Evolutionary conservation across 352 stramenopile species (phyloP), one percentile per base, ranked within the genome.

Genomic region (Phytophthora macrochlamydospora): DNA sequence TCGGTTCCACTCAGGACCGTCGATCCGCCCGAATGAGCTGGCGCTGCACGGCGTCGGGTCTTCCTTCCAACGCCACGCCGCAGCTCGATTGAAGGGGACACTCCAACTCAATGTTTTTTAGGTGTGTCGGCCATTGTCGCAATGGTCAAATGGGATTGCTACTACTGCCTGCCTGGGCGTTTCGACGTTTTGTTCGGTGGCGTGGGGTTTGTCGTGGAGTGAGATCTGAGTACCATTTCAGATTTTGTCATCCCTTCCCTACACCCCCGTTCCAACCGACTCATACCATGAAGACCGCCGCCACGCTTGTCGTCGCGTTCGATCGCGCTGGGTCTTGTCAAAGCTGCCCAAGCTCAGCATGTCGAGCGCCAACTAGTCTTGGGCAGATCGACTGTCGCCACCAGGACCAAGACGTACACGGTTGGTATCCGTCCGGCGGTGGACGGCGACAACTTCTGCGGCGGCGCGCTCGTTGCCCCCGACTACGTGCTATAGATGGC

Each of bases 381-480:
- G 7, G 75, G 81, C 11, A 72, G 76, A 18, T 68, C 51, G 0
- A 56, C 68, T 2, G 67, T 85, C 24, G 69, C 75, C 0, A 58
- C 59, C 4, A 69, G 72, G 8, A 75, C 50, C 30, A 77, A 79
- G 56, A 67, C 67, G 31, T 89, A 78, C 62, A 52, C 61, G 0
- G 29, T 52, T 24, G 62, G 71, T 12, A 29, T 83, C 14, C 64
- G 65, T 8, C n/a, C 54, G 4, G 65, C 55, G 7, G 7, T 45
- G 6, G 67, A 69, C 13, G 63, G 51, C 54, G 40, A 65, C 28
- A 44, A 40, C 1, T 69, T 42, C 54, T 69, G 62, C 28, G 42
- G 62, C 31, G 62, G 54, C 11, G 32, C 55, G 24, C 50, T 64
- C 0, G 45, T 69, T 55, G 45, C 62, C 1, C 38, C 62, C 8